A percentile compares a stretch with the other conserved stretches of the same genome.
These are phyloP conservation scores for Neonectria punicea DNA, from an alignment of 2,329 filamentous ascomycete genomes.

Conservation along the genomic window DNA sequence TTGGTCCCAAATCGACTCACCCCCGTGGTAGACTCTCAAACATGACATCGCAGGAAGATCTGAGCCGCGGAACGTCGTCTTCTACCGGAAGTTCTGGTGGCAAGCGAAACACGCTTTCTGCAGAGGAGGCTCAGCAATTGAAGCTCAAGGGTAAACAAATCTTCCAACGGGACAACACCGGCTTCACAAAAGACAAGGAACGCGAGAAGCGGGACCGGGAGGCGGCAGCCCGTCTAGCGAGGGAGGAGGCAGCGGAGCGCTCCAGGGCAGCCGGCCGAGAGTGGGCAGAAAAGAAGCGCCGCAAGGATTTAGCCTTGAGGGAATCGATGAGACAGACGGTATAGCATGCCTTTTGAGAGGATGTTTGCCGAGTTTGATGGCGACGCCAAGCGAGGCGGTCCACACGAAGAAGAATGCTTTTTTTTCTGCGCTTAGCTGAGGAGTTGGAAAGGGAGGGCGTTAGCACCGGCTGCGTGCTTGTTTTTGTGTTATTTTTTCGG, in stretches of 20 bases:
- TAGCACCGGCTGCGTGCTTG: slow-evolving; percentile 29
- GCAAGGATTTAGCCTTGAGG: slow-evolving; percentile 47
- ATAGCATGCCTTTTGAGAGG: slow-evolving; percentile 3
- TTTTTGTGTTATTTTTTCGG: slow-evolving; percentile 13
- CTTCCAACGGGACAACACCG: slow-evolving; percentile 61
- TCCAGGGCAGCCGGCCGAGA: slow-evolving; percentile 68
- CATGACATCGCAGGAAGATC: slow-evolving; percentile 34
- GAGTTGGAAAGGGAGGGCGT: slow-evolving; percentile 37
- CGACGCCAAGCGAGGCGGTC: background rate
- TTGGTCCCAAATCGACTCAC: slow-evolving; percentile 32
- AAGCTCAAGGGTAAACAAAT: slow-evolving; percentile 64
- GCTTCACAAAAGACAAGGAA: slow-evolving; percentile 58
- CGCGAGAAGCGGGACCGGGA: slow-evolving; percentile 66
- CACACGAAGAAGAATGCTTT: slow-evolving; percentile 4
- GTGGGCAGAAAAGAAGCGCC: slow-evolving; percentile 69
- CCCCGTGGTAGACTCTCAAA: slow-evolving; percentile 44
- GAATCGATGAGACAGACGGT: slow-evolving; percentile 25
- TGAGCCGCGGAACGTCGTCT: slow-evolving; percentile 56
- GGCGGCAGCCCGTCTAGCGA: slow-evolving; percentile 61
- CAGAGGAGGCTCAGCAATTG: slow-evolving; percentile 62
- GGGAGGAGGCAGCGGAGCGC: slow-evolving; percentile 70
- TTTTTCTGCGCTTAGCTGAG: slow-evolving; percentile 21
- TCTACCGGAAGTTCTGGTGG: slow-evolving; percentile 57
- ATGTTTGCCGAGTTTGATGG: background rate
- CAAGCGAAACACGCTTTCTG: slow-evolving; percentile 61